Base-by-base conservation (phyloP, 306 rosid genomes). In the Cucurbita pepo region DNA sequence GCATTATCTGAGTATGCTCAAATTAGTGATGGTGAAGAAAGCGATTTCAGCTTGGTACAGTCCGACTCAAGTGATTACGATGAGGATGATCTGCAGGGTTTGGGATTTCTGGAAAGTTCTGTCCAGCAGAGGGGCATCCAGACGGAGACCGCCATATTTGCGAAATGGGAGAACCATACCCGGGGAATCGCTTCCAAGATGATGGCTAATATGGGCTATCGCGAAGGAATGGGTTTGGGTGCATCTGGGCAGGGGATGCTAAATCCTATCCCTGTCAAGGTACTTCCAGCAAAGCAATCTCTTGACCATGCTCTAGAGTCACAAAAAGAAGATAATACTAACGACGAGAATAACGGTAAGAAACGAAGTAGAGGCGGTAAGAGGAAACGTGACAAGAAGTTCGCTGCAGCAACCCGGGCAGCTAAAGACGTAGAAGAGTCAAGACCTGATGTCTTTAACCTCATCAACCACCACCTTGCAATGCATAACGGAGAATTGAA, bases 111-210 rank as follows among this genome's bases (percentile, higher is more conserved):
- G 15, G 91, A 87, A 62, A 86, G 87, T 69, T 87, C 91, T 76
- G 82, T 70, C 79, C 78, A 54, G 73, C 95, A 82, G 78, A 86
- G 81, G 77, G 97, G 98, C 9, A 76, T 89, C 77, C 98, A 94
- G 84, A 89, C 82, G 0, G 98, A 89, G 53, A 94, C 98, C 40
- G 78, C 77, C 15, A 82, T 82, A 85, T 94, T 94, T 88, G 98
- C 98, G 0, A 94, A 82, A 80, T 94, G 97, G 98, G 98, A 94
- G 82, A 90, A 89, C 77, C 98, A 94, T 82, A 94, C 98, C 5
- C 81, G 97, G 74, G 98, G 97, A 6, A 82, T 94, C 71, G 95
- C 99, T 54, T 94, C 97, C 73, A 94, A 86, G 88, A 94, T 94
- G 97, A 94, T 91, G 99, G 89, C 99, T 74, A 87, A 84, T 73